Evolutionary conservation across 176 grass and related monocot species (phyloP).

Genomic region (Aegilops sharonensis): DNA sequence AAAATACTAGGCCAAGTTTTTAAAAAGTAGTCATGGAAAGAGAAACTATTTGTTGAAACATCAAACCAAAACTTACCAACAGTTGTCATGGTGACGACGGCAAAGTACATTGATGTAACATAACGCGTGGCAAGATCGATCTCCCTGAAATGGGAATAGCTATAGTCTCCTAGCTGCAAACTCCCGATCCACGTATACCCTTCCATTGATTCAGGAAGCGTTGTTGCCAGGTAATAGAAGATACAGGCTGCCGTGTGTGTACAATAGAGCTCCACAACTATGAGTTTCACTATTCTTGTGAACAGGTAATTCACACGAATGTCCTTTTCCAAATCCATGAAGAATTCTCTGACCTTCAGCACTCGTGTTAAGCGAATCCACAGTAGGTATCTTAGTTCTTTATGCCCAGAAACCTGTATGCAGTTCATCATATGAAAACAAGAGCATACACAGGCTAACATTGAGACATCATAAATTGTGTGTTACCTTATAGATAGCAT

Average conservation of each 20-base stretch:
- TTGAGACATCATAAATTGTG: background rate
- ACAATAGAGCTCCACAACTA: slow-evolving; percentile 90
- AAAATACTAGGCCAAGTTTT: background rate
- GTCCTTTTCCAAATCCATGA: slow-evolving; percentile 76
- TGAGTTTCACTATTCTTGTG: slow-evolving; percentile 96
- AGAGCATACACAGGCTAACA: background rate
- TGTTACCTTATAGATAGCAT: slow-evolving; percentile 76
- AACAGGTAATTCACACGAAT: slow-evolving; percentile 97
- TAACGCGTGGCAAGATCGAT: slow-evolving; percentile 81
- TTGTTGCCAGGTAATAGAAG: slow-evolving; percentile 95
- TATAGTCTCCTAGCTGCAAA: slow-evolving; percentile 74
- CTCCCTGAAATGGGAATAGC: slow-evolving; percentile 78
- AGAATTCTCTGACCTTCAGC: slow-evolving; percentile 68
- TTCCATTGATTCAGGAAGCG: slow-evolving; percentile 82
- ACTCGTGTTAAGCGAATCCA: slow-evolving; percentile 84
- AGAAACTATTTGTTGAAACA: background rate
- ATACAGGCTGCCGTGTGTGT: slow-evolving; percentile 95
- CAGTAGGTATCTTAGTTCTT: slow-evolving; percentile 85
- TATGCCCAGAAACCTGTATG: slow-evolving; percentile 58
- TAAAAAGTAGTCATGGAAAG: background rate
- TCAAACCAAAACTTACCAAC: slow-evolving; percentile 54
- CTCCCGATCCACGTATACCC: slow-evolving; percentile 93
- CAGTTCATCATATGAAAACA: background rate
- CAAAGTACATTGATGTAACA: slow-evolving; percentile 91
- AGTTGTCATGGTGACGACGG: slow-evolving; percentile 97